These are phyloP conservation scores for Pisolithus microcarpus DNA, from an alignment of 768 basidiomycete species.

Conservation along the genomic window DNA sequence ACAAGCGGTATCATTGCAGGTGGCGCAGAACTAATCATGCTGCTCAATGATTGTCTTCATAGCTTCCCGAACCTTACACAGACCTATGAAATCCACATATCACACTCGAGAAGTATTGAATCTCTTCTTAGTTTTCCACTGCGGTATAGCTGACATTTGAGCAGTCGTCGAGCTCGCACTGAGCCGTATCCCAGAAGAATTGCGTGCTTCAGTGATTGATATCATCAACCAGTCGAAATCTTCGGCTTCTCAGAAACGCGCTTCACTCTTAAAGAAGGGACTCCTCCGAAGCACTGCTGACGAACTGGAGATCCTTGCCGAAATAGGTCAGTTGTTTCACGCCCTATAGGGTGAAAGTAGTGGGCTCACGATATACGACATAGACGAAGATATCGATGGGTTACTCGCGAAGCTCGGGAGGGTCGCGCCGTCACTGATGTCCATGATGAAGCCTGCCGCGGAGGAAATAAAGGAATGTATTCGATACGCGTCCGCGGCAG, in stretches of 20 bases:
- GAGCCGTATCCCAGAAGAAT: conserved; percentile 50
- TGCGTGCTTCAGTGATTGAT: conserved; percentile 52
- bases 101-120: conserved; percentile 65
- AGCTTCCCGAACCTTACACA: conserved; percentile 63
- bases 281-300: conserved; percentile 61
- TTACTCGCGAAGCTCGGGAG: conserved; percentile 52
- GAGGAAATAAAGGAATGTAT: conserved; percentile 61
- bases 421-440: conserved; percentile 45
- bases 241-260: conserved; percentile 60
- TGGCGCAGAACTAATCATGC: conserved; percentile 64
- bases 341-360: not conserved
- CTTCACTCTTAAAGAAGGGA: conserved; percentile 61
- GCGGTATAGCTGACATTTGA: not conserved
- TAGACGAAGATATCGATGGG: conserved; percentile 59
- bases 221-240: conserved; percentile 63
- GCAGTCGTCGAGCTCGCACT: conserved; percentile 64
- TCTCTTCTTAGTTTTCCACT: not conserved
- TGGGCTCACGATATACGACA: not conserved
- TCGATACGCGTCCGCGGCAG: conserved; percentile 51
- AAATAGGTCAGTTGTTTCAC: conserved; percentile 40
- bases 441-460: conserved; percentile 42
- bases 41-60: conserved; percentile 60
- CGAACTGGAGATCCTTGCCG: conserved; percentile 64
- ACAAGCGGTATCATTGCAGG: conserved; percentile 58
- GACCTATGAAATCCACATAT: conserved; percentile 70